These are phyloP conservation scores for Coniochaeta hoffmannii DNA, from an alignment of 2,329 filamentous ascomycete genomes.

Conservation along the genomic window DNA sequence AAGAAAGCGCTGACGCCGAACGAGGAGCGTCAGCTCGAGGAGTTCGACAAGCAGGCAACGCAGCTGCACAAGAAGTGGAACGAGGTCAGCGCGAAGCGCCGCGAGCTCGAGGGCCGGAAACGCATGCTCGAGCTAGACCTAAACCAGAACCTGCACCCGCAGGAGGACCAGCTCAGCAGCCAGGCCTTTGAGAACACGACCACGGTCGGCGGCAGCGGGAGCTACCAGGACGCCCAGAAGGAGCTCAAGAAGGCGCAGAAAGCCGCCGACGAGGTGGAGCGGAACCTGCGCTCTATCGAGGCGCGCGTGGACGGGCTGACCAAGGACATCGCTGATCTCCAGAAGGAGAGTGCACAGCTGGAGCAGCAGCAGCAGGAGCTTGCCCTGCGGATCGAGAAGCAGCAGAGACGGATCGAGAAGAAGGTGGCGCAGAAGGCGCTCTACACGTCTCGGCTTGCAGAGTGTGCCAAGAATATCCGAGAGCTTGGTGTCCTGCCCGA, in stretches of 20 bases:
- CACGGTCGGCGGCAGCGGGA: slow-evolving; percentile 52
- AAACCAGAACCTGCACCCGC: slow-evolving; percentile 79
- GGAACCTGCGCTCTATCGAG: slow-evolving; percentile 69
- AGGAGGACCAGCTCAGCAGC: slow-evolving; percentile 76
- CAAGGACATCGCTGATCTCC: slow-evolving; percentile 46
- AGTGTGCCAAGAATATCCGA: slow-evolving; percentile 82
- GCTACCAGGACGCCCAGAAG: slow-evolving; percentile 68
- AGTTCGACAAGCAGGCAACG: slow-evolving; percentile 60
- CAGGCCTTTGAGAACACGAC: slow-evolving; percentile 60
- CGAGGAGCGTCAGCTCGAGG: slow-evolving; percentile 78
- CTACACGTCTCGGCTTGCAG: slow-evolving; percentile 66
- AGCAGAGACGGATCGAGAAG: slow-evolving; percentile 87
- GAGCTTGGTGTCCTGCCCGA: slow-evolving; percentile 90
- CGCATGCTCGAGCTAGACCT: slow-evolving; percentile 79
- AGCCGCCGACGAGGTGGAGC: slow-evolving; percentile 57
- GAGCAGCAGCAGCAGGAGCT: slow-evolving; percentile 70
- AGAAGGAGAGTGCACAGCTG: slow-evolving; percentile 50
- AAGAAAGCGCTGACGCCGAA: slow-evolving; percentile 77
- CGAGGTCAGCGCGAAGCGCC: slow-evolving; percentile 63
- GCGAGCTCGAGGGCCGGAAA: slow-evolving; percentile 74
- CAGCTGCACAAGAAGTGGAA: slow-evolving; percentile 71
- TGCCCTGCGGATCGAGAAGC: slow-evolving; percentile 69
- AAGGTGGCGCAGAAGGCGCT: slow-evolving; percentile 82
- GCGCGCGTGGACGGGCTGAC: slow-evolving; percentile 51
- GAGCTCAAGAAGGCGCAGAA: slow-evolving; percentile 75